Percentiles rank a stretch among this genome's conserved stretches.
Conservation (phyloP, 495 filamentous ascomycete genomes). For the Eremomyces bilateralis region DNA sequence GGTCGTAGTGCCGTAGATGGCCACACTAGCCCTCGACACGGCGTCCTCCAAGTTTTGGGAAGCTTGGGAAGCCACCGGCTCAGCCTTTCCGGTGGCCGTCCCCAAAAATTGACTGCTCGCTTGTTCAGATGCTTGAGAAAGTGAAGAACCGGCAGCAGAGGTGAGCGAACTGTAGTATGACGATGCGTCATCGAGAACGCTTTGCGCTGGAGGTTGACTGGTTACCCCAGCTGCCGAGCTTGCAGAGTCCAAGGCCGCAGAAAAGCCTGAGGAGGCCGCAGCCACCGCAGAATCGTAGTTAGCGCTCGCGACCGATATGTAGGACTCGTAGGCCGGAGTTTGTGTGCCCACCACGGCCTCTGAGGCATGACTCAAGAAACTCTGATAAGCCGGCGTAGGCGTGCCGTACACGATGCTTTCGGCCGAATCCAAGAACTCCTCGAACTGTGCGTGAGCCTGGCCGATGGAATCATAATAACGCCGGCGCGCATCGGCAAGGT, state of each 20-base stretch:
- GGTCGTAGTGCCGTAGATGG: constrained; percentile 51
- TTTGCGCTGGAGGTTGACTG: constrained; percentile 21
- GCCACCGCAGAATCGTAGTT: constrained; percentile 26
- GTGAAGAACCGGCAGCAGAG: constrained; percentile 12
- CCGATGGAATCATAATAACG: constrained; percentile 63
- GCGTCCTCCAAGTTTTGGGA: constrained; percentile 44
- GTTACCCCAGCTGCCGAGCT: constrained; percentile 15
- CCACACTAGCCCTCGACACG: constrained; percentile 41
- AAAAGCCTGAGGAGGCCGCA: constrained; percentile 27
- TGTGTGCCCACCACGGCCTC: constrained; percentile 15
- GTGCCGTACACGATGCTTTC: constrained; percentile 29
- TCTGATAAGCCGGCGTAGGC: constrained; percentile 23
- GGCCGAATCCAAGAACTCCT: constrained; percentile 47
- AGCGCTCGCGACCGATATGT: constrained; percentile 25
- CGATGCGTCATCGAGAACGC: constrained; percentile 25
- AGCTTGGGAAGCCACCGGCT: constrained; percentile 28
- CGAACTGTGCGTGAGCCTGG: constrained; percentile 54
- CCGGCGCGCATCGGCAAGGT: constrained; percentile 37
- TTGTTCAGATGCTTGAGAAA: constrained; percentile 9
- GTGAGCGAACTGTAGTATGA: constrained; percentile 15
- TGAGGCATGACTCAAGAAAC: constrained; percentile 14
- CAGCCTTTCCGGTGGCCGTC: constrained; percentile 22
- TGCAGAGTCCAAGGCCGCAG: constrained; percentile 19
- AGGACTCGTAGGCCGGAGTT: constrained; percentile 17
- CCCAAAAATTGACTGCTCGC: constrained; percentile 23